These are phyloP conservation scores for Elaeagnus macrophylla DNA, from an alignment of 306 rosid species.

Conservation along the genomic window DNA sequence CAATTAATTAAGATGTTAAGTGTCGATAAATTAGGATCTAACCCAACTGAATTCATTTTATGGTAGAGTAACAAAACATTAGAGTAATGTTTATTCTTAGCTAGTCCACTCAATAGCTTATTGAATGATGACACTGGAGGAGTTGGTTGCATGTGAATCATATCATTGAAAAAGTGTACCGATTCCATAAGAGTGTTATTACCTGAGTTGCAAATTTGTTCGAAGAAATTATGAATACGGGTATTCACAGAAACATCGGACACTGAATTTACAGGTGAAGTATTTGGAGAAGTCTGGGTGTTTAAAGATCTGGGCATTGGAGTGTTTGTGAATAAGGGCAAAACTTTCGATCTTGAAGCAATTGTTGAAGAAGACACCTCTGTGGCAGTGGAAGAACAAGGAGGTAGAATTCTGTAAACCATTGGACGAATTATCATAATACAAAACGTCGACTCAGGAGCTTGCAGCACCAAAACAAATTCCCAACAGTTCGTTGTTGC, in stretches of 20 bases:
- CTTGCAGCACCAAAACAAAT: too few species aligned
- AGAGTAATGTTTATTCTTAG: constrained; percentile 28
- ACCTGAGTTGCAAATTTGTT: constrained; percentile 20
- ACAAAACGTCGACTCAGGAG: too few species aligned
- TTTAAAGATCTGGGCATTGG: constrained; percentile 4
- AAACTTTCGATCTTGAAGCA: constrained; percentile 1
- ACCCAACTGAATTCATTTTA: constrained; percentile 6
- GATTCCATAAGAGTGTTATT: constrained; percentile 19
- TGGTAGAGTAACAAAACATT: constrained; percentile 1
- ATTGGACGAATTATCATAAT: too few species aligned
- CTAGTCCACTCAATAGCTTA: constrained; percentile 23
- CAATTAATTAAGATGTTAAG: constrained; percentile 32
- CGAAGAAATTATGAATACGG: constrained; percentile 17
- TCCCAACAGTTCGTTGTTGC: too few species aligned
- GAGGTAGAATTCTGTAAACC: too few species aligned
- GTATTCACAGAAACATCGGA: constrained; percentile 3
- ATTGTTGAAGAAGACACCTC: background rate
- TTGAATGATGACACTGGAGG: constrained; percentile 37
- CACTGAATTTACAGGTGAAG: background rate
- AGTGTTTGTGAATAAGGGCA: constrained; percentile 14
- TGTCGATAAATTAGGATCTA: constrained; percentile 18
- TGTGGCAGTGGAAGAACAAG: too few species aligned
- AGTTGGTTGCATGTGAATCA: too few species aligned
- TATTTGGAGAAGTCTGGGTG: constrained; percentile 7
- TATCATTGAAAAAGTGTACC: constrained; percentile 22